Percentiles rank a stretch among this genome's conserved stretches.
Conservation (phyloP, 2,329 filamentous ascomycete genomes). For the Xylariaceae sp. region DNA sequence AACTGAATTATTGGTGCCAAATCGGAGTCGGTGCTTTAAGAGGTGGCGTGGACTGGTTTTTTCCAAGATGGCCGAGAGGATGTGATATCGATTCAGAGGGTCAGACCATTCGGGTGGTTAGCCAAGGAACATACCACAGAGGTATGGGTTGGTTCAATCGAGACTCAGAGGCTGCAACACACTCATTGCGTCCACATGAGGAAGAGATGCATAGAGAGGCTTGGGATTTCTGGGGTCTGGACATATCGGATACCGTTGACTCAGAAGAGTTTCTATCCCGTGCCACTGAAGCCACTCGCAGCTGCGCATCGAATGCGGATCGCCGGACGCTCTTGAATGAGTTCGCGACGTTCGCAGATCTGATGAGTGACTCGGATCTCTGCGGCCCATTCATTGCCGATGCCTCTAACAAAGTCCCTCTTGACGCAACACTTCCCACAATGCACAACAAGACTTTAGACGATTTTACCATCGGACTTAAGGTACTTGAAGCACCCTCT, state of each 20-base stretch:
- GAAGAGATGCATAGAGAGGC: slow-evolving; percentile 61
- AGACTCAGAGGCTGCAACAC: slow-evolving; percentile 46
- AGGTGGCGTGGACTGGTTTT: slow-evolving; percentile 87
- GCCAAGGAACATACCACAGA: slow-evolving; percentile 69
- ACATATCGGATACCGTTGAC: slow-evolving; percentile 55
- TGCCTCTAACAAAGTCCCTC: slow-evolving; percentile 33
- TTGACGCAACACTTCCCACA: slow-evolving; percentile 63
- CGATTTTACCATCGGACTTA: slow-evolving; percentile 47
- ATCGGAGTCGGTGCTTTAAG: slow-evolving; percentile 88
- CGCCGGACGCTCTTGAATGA: slow-evolving; percentile 40
- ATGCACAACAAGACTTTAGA: slow-evolving; percentile 45
- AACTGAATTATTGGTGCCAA: slow-evolving; percentile 96
- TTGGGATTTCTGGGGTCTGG: slow-evolving; percentile 65
- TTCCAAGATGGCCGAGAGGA: slow-evolving; percentile 70
- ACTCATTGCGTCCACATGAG: slow-evolving; percentile 43
- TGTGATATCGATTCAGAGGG: slow-evolving; percentile 65
- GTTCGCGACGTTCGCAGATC: slow-evolving; percentile 52
- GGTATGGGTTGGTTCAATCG: slow-evolving; percentile 76
- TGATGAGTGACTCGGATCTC: slow-evolving; percentile 64
- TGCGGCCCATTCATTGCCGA: slow-evolving; percentile 49
- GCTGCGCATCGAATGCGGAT: slow-evolving; percentile 7
- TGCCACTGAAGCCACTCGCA: slow-evolving; percentile 13
- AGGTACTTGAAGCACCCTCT: slow-evolving; percentile 44
- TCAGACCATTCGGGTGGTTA: slow-evolving; percentile 71
- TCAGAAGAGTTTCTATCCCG: slow-evolving; percentile 38